Evolutionary conservation across 2,329 filamentous ascomycete species (phyloP).

Genomic region (Claviceps spartinae): DNA sequence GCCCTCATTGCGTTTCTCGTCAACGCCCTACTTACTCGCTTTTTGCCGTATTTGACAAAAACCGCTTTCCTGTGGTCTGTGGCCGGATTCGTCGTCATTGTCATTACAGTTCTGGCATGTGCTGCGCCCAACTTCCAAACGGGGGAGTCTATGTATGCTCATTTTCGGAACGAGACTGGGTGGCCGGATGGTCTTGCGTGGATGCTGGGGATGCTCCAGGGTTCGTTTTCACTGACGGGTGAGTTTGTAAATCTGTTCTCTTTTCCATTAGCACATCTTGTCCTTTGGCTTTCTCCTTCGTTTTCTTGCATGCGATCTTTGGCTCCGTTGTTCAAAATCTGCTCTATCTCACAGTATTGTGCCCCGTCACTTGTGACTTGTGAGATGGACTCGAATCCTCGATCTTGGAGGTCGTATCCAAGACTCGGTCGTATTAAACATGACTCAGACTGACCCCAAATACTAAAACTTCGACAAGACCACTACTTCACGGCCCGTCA

Average conservation of each 20-base stretch:
- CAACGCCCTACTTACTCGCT: constrained; percentile 43
- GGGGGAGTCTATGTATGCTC: constrained; percentile 49
- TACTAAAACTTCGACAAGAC: no score
- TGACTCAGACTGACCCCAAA: no score
- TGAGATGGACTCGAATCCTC: no score
- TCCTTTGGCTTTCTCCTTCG: no score
- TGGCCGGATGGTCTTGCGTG: constrained; percentile 56
- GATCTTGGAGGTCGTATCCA: no score
- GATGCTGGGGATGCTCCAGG: constrained; percentile 40
- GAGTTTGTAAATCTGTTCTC: neutral
- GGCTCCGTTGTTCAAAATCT: no score
- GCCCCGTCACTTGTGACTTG: no score
- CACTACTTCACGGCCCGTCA: no score
- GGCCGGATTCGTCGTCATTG: constrained; percentile 54
- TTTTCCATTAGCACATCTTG: no score
- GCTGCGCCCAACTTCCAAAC: constrained; percentile 51
- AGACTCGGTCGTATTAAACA: no score
- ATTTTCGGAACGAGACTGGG: constrained; percentile 54
- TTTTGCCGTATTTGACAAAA: constrained; percentile 54
- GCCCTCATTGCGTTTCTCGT: constrained; percentile 46
- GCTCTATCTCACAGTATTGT: no score
- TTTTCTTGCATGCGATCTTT: no score
- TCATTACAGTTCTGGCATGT: constrained; percentile 53
- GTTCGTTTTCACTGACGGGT: constrained; percentile 32
- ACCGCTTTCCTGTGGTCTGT: constrained; percentile 60